Conservation (phyloP, 257 asterid species). For the Phtheirospermum japonicum region DNA sequence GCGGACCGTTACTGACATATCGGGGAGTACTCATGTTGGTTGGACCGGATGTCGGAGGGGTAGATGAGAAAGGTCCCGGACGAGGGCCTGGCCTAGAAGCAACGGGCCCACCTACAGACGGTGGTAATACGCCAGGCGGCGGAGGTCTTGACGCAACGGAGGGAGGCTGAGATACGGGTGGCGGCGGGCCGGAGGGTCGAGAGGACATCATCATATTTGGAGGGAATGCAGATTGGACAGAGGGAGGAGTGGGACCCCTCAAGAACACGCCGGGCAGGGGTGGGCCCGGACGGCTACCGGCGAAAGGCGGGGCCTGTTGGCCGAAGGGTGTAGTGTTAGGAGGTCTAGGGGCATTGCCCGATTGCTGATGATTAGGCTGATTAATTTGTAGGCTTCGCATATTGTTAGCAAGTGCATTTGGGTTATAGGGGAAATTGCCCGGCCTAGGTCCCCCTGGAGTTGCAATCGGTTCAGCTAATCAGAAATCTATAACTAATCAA, state of each 20-base stretch:
- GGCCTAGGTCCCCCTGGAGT: constrained; percentile 91
- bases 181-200: constrained; percentile 71
- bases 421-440: constrained; percentile 73
- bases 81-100: constrained; percentile 55
- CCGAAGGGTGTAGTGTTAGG: constrained; percentile 59
- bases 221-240: constrained; percentile 53
- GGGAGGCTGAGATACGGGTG: constrained; percentile 64
- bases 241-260: constrained; percentile 58
- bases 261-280: constrained; percentile 72
- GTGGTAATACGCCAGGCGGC: constrained; percentile 64
- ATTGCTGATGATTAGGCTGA: constrained; percentile 64
- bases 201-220: constrained; percentile 40
- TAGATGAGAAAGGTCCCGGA: constrained; percentile 52
- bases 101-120: constrained; percentile 51
- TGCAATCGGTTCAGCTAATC: constrained; percentile 60
- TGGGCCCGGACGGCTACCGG: constrained; percentile 70
- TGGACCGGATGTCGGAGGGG: constrained; percentile 51
- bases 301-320: constrained; percentile 70
- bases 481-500: constrained; percentile 25
- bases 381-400: constrained; percentile 79
- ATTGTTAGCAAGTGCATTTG: constrained; percentile 68
- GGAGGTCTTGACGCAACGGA: constrained; percentile 75
- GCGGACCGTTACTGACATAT: constrained; percentile 68
- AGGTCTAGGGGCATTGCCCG: constrained; percentile 57
- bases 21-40: constrained; percentile 35